Base-by-base conservation (phyloP, 1,139 yeast species). In the Hanseniaspora gamundiae region DNA sequence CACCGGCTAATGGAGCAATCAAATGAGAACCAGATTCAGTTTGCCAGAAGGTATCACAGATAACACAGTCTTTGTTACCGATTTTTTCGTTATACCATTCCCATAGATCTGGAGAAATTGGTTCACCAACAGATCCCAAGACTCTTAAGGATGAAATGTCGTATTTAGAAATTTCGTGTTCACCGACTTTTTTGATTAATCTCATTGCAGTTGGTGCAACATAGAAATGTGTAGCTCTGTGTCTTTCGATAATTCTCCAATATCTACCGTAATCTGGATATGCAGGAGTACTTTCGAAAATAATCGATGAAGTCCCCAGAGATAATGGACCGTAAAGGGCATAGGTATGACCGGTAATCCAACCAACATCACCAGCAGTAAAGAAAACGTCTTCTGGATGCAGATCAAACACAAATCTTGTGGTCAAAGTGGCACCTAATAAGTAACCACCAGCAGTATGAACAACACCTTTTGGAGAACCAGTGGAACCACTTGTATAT, bases 291-390 rank as follows among this genome's bases (percentile, higher is more conserved):
- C 96, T 95, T 70, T 91, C 98, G 59, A 91, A 91, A 49, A 91
- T 86, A 51, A 91, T 78, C 30, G 96, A 79, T 45, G 97, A 83
- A 47, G 86, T 80, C 64, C 98, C 98, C 47, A 86, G 71, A 43
- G 78, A 66, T 57, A 91, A 75, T 46, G 98, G 97, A 51, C 97
- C 97, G 62, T 91, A 91, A 49, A 88, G 71, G 31, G 94, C 95
- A 60, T 91, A 91, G 33, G 97, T 82, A 67, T 91, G 98, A 56
- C 98, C 98, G 36, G 98, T 91, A 62, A 91, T 91, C 98, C 98
- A 91, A 64, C 98, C 98, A 44, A 91, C 95, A 65, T 91, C 98
- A 64, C 97, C 97, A 45, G 97, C 96, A 43, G 97, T 88, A 73
- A 91, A 91, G 49, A 91, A 71, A 45, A 83, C 74, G 65, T 91